Conservation (phyloP, 2,329 filamentous ascomycete species). For the Thelonectria olida region DNA sequence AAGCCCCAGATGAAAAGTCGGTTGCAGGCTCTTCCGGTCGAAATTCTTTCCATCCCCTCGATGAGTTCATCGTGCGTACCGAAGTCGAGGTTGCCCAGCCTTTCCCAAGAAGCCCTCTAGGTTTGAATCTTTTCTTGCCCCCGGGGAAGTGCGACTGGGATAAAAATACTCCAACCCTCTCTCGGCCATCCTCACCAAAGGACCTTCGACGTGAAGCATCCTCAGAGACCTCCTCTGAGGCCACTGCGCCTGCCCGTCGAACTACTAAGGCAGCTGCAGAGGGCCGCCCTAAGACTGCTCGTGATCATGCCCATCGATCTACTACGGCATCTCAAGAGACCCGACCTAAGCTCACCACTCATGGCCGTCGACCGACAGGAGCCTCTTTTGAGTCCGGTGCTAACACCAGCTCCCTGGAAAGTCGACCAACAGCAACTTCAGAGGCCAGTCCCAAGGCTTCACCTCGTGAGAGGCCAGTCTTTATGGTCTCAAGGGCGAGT, state of each 20-base stretch:
- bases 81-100: neutral
- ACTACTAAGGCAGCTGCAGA: too few relatives aligned
- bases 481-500: constrained; percentile 35
- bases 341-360: neutral
- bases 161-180: neutral
- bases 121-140: constrained; percentile 23
- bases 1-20: neutral
- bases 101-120: constrained; percentile 28
- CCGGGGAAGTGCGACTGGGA: neutral
- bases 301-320: neutral
- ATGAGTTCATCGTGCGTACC: neutral
- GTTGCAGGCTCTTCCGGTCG: neutral
- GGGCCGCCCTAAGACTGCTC: neutral
- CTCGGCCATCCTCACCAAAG: constrained; percentile 30
- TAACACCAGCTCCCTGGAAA: neutral
- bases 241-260: too few relatives aligned
- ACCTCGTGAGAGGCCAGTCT: neutral
- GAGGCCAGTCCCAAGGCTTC: too few relatives aligned
- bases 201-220: neutral
- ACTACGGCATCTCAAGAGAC: too few relatives aligned
- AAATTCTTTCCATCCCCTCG: constrained; percentile 19
- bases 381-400: constrained; percentile 14
- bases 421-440: too few relatives aligned
- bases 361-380: neutral
- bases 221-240: too few relatives aligned